Percentiles rank a stretch among this genome's conserved stretches.
These are phyloP conservation scores for Leishmania aethiopica DNA, from an alignment of 208 protist genomes.

Conservation along the genomic window DNA sequence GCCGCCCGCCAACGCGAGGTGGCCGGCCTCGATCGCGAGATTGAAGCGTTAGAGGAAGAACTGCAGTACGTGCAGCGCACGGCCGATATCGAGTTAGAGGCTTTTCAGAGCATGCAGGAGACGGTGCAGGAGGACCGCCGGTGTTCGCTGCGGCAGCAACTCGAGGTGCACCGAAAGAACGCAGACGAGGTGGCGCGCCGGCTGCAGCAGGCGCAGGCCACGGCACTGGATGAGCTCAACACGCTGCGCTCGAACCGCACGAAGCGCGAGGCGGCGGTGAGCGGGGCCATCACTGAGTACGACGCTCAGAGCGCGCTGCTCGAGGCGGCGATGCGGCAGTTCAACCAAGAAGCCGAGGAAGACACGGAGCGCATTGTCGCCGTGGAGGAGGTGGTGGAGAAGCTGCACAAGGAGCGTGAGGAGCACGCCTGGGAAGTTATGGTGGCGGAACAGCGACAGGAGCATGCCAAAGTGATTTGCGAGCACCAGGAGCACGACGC, in stretches of 20 bases:
- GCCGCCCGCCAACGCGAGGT: constrained; percentile 69
- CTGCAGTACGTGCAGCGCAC: constrained; percentile 69
- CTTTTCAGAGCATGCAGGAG: constrained; percentile 61
- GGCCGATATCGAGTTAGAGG: constrained; percentile 74
- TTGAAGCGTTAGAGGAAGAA: constrained; percentile 71
- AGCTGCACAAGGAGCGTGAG: constrained; percentile 51
- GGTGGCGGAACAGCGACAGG: constrained; percentile 68
- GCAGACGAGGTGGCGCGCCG: constrained; percentile 43
- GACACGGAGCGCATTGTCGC: constrained; percentile 72
- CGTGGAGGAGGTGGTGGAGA: constrained; percentile 65
- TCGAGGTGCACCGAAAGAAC: constrained; percentile 50
- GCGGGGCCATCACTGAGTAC: constrained; percentile 84
- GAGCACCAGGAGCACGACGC: constrained; percentile 48
- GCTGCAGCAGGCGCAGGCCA: constrained; percentile 37
- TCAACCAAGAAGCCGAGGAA: constrained; percentile 78
- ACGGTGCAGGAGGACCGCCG: constrained; percentile 55
- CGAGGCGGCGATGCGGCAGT: constrained; percentile 37
- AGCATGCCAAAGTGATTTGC: constrained; percentile 59
- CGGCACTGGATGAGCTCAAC: constrained; percentile 61
- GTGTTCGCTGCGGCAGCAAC: constrained; percentile 46
- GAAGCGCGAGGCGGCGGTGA: constrained; percentile 85
- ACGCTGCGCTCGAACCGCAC: constrained; percentile 66
- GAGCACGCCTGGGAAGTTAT: constrained; percentile 77
- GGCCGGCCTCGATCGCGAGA: constrained; percentile 58
- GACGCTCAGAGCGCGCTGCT: constrained; percentile 67